Evolutionary conservation across 2,329 filamentous ascomycete genomes (phyloP).

Genomic region (Mycocentrospora acerina): DNA sequence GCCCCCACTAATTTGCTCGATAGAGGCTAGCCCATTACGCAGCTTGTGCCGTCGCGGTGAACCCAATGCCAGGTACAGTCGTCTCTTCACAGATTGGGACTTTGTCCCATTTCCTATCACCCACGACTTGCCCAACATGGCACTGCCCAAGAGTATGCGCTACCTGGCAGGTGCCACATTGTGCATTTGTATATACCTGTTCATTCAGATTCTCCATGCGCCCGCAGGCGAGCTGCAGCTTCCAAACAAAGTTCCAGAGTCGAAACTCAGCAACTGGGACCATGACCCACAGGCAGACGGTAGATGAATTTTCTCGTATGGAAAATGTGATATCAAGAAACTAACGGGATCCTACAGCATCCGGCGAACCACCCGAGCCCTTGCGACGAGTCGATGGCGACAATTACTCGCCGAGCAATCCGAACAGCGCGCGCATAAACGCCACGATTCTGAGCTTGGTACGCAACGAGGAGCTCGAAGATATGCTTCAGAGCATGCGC

Average conservation of each 20-base stretch:
- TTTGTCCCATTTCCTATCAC: constrained; percentile 1
- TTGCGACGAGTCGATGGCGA: constrained; percentile 69
- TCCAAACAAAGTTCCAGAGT: constrained; percentile 33
- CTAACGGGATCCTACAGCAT: constrained; percentile 56
- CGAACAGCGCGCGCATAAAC: constrained; percentile 81
- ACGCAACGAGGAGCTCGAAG: constrained; percentile 83
- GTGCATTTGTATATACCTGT: constrained; percentile 74
- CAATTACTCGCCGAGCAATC: constrained; percentile 75
- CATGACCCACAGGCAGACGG: constrained; percentile 85
- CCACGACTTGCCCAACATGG: constrained; percentile 59
- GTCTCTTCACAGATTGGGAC: constrained; percentile 10
- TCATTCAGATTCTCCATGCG: constrained; percentile 71
- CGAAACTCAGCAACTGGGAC: constrained; percentile 62
- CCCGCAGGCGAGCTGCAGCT: constrained; percentile 49
- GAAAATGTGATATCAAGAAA: background rate
- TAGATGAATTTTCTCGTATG: constrained; percentile 50
- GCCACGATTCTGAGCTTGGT: constrained; percentile 91
- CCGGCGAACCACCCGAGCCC: constrained; percentile 76
- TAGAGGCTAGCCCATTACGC: constrained; percentile 11
- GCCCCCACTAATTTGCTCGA: constrained; percentile 8
- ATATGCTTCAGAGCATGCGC: constrained; percentile 82
- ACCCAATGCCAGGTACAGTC: constrained; percentile 3
- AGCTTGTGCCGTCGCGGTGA: constrained; percentile 4
- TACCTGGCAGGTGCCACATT: constrained; percentile 71
- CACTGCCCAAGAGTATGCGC: constrained; percentile 80